A percentile compares a stretch with the other conserved stretches of the same genome.
phyloP scores from a whole-genome alignment of 83 land plant species.

The Picea mariana region DNA sequence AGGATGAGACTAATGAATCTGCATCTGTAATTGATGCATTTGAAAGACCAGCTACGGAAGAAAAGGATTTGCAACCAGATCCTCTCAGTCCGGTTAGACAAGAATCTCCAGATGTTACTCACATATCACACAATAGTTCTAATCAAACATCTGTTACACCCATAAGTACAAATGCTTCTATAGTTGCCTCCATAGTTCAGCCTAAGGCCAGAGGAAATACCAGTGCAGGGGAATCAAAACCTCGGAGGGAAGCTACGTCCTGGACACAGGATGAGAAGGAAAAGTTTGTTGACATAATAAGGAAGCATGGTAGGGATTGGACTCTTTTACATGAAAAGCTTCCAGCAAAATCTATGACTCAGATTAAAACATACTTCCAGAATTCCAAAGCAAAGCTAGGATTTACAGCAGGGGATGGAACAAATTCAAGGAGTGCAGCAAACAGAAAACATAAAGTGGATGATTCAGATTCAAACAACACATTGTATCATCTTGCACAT shows the following conservation, averaged over 20 bases:
- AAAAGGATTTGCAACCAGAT: slow-evolving; percentile 5
- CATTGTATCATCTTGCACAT: not conserved
- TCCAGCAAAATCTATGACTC: slow-evolving; percentile 36
- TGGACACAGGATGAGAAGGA: slow-evolving; percentile 44
- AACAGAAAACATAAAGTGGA: slow-evolving; percentile 30
- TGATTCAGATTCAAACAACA: slow-evolving; percentile 25
- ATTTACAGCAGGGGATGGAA: slow-evolving; percentile 17
- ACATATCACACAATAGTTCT: slow-evolving; percentile 3
- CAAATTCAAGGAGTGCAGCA: slow-evolving; percentile 11
- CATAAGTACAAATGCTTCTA: slow-evolving; percentile 1
- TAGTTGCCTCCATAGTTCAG: not conserved
- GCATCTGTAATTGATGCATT: not conserved
- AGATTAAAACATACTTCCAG: slow-evolving; percentile 43
- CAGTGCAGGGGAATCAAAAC: slow-evolving; percentile 30
- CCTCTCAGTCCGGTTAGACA: not conserved
- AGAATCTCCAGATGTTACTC: slow-evolving; percentile 14
- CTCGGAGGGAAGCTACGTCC: slow-evolving; percentile 38
- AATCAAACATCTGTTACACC: not conserved
- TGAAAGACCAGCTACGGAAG: not conserved
- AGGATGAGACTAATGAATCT: not conserved
- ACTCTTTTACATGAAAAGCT: slow-evolving; percentile 28
- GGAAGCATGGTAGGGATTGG: slow-evolving; percentile 41
- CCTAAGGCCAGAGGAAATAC: slow-evolving; percentile 21
- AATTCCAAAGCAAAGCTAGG: slow-evolving; percentile 39
- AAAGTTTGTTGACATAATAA: slow-evolving; percentile 29